Evolutionary conservation across 805 yeast genomes (phyloP).

Genomic region (Ogataea trehalophila): DNA sequence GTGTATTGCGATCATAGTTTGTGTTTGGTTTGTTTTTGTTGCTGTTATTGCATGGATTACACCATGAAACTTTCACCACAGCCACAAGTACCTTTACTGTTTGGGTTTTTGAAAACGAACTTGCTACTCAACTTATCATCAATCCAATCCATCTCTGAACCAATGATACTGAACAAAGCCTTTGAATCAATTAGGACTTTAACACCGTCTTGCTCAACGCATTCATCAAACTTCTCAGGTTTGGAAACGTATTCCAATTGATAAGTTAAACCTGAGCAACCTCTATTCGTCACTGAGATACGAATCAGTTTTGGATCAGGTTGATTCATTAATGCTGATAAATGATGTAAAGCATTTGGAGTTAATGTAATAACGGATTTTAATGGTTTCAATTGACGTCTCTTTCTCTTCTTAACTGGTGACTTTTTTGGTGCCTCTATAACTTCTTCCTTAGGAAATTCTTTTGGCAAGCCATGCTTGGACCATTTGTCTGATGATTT

Average conservation of each 20-base stretch:
- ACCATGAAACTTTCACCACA: constrained; percentile 99
- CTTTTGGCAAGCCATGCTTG: constrained; percentile 24
- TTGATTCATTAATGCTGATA: constrained; percentile 59
- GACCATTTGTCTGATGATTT: constrained; percentile 22
- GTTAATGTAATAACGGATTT: constrained; percentile 85
- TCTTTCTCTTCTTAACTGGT: constrained; percentile 21
- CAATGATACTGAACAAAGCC: constrained; percentile 92
- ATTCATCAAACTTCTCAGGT: constrained; percentile 95
- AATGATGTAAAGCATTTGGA: constrained; percentile 69
- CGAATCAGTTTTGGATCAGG: constrained; percentile 89
- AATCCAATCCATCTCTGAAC: constrained; percentile 97
- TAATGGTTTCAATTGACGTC: constrained; percentile 77
- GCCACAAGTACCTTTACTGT: constrained; percentile 96
- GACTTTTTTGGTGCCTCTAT: constrained; percentile 1
- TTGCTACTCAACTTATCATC: constrained; percentile 87
- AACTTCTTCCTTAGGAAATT: constrained; percentile 4
- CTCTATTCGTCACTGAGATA: constrained; percentile 92
- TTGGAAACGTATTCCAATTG: constrained; percentile 82
- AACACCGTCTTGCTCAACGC: constrained; percentile 89
- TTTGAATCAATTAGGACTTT: constrained; percentile 91
- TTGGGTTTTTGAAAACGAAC: constrained; percentile 92
- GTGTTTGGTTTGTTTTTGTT: too few species aligned
- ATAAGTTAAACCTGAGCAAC: constrained; percentile 93
- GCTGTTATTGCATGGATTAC: constrained; percentile 26
- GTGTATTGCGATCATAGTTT: too few species aligned